Percentiles rank a stretch among this genome's conserved stretches.
Evolutionary conservation across 768 basidiomycete species (phyloP).

Genomic region (Lanmaoa rubissima): DNA sequence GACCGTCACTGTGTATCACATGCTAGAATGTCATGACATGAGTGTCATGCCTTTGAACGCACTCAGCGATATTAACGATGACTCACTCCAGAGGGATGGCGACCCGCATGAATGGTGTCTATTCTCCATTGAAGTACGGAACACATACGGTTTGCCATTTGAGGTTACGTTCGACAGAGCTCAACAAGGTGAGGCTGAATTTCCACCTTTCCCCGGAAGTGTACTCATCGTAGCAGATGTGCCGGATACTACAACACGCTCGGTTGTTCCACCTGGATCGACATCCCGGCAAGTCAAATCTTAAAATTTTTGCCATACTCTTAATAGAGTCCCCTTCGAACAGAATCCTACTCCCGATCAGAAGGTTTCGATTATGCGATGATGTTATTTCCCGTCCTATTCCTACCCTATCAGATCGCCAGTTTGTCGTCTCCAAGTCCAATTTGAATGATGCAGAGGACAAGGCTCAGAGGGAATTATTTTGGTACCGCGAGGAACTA

Average conservation of each 20-base stretch:
- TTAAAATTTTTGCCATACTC: neutral
- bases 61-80: constrained; percentile 22
- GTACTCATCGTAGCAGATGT: constrained; percentile 34
- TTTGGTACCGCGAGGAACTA: constrained; percentile 95
- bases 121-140: constrained; percentile 86
- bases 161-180: constrained; percentile 75
- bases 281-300: constrained; percentile 61
- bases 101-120: constrained; percentile 76
- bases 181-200: constrained; percentile 52
- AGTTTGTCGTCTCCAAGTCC: constrained; percentile 85
- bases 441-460: constrained; percentile 59
- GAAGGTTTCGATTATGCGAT: constrained; percentile 61
- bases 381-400: constrained; percentile 63
- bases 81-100: constrained; percentile 37
- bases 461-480: constrained; percentile 69
- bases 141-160: constrained; percentile 89
- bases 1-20: constrained; percentile 92
- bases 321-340: constrained; percentile 4
- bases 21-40: constrained; percentile 85
- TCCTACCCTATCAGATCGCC: constrained; percentile 82
- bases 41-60: constrained; percentile 65
- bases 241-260: constrained; percentile 42
- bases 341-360: constrained; percentile 70
- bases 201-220: neutral
- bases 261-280: constrained; percentile 83